phyloP scores from a whole-genome alignment of 75 land plant species.

The Selaginella tamariscina region DNA sequence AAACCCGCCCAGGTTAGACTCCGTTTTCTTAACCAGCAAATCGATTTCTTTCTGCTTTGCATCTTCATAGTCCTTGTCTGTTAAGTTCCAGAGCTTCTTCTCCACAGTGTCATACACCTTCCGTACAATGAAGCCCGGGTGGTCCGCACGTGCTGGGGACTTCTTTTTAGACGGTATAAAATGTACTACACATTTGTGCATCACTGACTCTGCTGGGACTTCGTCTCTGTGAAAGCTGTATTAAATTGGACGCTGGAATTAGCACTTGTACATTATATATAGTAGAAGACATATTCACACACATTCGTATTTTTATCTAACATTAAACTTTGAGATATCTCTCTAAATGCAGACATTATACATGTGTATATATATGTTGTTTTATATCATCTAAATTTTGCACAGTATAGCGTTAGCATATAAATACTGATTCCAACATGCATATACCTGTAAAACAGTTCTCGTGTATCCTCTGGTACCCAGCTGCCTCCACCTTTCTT shows the following conservation, averaged over 20 bases:
- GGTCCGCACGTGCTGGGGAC: conserved; percentile 53
- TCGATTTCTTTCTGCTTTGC: conserved; percentile 75
- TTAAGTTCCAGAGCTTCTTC: conserved; percentile 49
- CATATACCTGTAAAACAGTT: too few relatives aligned
- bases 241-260: too few relatives aligned
- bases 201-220: conserved; percentile 90
- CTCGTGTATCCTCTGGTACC: conserved; percentile 67
- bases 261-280: too few relatives aligned
- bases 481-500: conserved; percentile 82
- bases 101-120: conserved; percentile 81
- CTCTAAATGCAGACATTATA: too few relatives aligned
- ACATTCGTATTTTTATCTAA: too few relatives aligned
- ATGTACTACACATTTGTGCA: conserved; percentile 95
- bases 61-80: conserved; percentile 93
- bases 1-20: conserved; percentile 62
- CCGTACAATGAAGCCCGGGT: conserved; percentile 94
- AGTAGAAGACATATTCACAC: too few relatives aligned
- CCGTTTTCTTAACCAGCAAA: conserved; percentile 77
- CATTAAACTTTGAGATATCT: too few relatives aligned
- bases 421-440: too few relatives aligned
- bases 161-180: conserved; percentile 80
- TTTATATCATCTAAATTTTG: too few relatives aligned
- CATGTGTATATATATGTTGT: too few relatives aligned
- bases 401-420: too few relatives aligned
- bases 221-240: conserved; percentile 95